These are phyloP conservation scores for Candida odintsovae DNA, from an alignment of 805 yeast species.

Conservation along the genomic window DNA sequence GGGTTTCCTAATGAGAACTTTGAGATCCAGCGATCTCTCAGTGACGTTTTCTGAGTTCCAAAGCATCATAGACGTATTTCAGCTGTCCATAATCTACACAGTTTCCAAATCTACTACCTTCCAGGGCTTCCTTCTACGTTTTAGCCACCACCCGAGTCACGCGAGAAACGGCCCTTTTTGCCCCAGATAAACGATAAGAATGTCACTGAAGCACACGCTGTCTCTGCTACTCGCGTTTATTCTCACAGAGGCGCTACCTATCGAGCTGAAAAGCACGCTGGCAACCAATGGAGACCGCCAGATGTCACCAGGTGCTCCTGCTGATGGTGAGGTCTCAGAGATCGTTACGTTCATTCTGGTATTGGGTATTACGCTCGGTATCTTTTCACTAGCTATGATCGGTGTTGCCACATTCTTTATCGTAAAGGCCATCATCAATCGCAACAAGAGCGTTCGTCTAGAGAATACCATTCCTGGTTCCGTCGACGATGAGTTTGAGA, in stretches of 20 bases:
- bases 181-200: background rate
- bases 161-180: background rate
- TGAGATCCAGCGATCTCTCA: background rate
- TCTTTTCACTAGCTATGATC: slow-evolving; percentile 2
- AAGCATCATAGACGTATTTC: background rate
- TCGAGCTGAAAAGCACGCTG: background rate
- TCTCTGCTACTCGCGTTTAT: background rate
- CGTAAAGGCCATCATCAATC: background rate
- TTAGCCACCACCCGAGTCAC: background rate
- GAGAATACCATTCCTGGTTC: slow-evolving; percentile 43
- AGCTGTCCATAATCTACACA: background rate
- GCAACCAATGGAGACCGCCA: background rate
- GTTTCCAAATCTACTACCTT: background rate
- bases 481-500: slow-evolving; percentile 40
- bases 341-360: slow-evolving; percentile 5
- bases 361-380: slow-evolving; percentile 4
- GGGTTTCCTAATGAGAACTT: background rate
- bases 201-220: background rate
- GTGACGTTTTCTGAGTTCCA: background rate
- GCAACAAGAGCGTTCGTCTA: slow-evolving; percentile 10
- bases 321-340: background rate
- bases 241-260: background rate
- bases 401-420: slow-evolving; percentile 1
- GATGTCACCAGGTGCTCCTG: background rate
- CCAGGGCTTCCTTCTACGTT: background rate